Base-by-base conservation (phyloP, 2,329 filamentous ascomycete genomes). In the Fusarium ambrosium region DNA sequence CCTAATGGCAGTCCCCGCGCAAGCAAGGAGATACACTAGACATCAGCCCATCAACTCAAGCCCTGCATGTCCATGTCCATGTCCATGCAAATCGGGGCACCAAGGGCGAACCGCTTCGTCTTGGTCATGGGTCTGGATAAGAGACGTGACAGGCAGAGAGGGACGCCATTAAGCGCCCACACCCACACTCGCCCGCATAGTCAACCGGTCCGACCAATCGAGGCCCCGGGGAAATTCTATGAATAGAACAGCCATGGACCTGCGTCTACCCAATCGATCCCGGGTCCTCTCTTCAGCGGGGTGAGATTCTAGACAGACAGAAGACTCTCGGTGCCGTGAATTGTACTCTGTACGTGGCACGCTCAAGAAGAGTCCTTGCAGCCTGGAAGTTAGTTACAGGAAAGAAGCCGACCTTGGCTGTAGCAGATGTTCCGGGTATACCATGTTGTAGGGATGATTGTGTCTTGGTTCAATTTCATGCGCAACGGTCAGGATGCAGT, bases 151-250 rank as follows among this genome's bases (percentile, higher is more conserved):
- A 75, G 72, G 72, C 69, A 73, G 64, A 68, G 67, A 66, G 69
- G 60, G 65, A 72, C 70, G 41, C 68, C 69, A 75, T 79, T 79
- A 79, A 79, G 77, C 77, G 77, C 77, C 72, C 74, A 59, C 77
- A 71, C 64, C 68, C 77, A 79, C 74, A 68, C 70, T 45, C 66
- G 71, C 75, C 74, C 63, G 75, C 75, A 74, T 78, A 56, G 74
- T 69, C 62, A 58, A 66, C 66, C 39, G n/a, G 48, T 24, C 24
- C 13, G 20, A 27, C 77, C 74, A 79, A 79, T 78, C 32, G 66
- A 6, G 43, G 51, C 39, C 34, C 65, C 56, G 60, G 41, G n/a
- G 64, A 67, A 53, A 53, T 11, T 76, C 77, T 77, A 79, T 79
- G 64, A 79, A 79, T 79, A 79, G 77, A 76, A 62, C 56, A 55